Evolutionary conservation across 2,329 filamentous ascomycete genomes (phyloP), one percentile per base, ranked within the genome.

Genomic region (Neonectria ditissima): DNA sequence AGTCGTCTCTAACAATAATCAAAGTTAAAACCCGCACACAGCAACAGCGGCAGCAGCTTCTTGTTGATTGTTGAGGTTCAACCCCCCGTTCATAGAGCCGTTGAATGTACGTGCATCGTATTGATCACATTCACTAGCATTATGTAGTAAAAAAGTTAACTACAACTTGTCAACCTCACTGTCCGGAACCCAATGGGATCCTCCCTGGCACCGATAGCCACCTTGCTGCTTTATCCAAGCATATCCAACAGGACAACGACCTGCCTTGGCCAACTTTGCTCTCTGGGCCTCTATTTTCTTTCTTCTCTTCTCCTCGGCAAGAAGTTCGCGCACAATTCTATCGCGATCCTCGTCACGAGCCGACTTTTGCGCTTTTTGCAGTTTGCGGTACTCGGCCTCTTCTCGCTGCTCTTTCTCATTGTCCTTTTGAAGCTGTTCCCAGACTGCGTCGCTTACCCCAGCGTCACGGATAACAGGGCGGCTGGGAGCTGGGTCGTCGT

Each of bases 161-260:
- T 50, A 63, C 60, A 67, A 18, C 5, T 43, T 66, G 2, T 64
- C 63, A 18, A 74, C 3, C 1, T 41, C 59, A 1, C 16, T 62
- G 22, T 74, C 47, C 0, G 72, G 7, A 24, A 77, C 28, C 63
- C 60, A 91, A 77, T 92, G 90, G 2, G 71, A 72, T 0, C 90
- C 90, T 0, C 85, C 90, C 0, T 82, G 82, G 77, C 91, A 92
- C 5, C 88, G 75, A 75, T 87, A 93, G 0, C 90, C 90, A 1
- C 70, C 72, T 1, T 2, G 43, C 69, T 89, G 83, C 68, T 85
- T 87, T 26, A 91, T 87, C 91, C 91, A 93, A 0, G 61, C 57
- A 70, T 51, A 93, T 0, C 90, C 91, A 18, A 58, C 39, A 0
- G 81, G 79, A 74, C 91, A 94, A 0, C 75, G 53, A 0, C 90